These are phyloP conservation scores for Alternaria novae-zelandiae DNA, from an alignment of 2,329 filamentous ascomycete genomes.

Conservation along the genomic window DNA sequence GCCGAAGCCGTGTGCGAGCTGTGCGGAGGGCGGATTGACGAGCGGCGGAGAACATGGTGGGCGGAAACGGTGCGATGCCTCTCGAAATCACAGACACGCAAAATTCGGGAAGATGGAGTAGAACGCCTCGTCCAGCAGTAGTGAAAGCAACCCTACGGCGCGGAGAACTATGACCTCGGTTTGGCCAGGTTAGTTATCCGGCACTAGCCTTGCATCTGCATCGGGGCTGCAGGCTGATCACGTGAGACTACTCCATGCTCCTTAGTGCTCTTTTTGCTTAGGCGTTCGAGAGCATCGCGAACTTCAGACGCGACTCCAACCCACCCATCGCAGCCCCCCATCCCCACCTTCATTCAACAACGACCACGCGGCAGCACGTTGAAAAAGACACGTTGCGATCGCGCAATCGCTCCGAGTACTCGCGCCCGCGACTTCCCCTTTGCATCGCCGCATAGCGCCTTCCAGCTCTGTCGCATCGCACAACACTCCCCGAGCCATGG, in stretches of 20 bases:
- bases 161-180: slow-evolving; percentile 37
- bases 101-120: not conserved
- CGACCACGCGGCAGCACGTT: slow-evolving; percentile 14
- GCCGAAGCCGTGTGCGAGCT: slow-evolving; percentile 54
- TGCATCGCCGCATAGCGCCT: slow-evolving; percentile 17
- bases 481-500: slow-evolving; percentile 34
- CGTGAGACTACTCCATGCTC: slow-evolving; percentile 22
- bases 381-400: slow-evolving; percentile 4
- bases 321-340: slow-evolving; percentile 35
- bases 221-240: slow-evolving; percentile 9
- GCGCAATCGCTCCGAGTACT: slow-evolving; percentile 8
- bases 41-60: slow-evolving; percentile 46
- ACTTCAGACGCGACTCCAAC: slow-evolving; percentile 37
- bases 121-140: not conserved
- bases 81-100: not conserved
- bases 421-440: slow-evolving; percentile 22
- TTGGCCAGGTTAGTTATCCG: slow-evolving; percentile 27
- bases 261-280: slow-evolving; percentile 22
- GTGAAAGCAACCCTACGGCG: slow-evolving; percentile 5
- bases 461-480: slow-evolving; percentile 30
- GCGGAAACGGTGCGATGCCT: slow-evolving; percentile 1
- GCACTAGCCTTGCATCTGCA: slow-evolving; percentile 19
- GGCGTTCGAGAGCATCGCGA: slow-evolving; percentile 37
- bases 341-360: slow-evolving; percentile 34
- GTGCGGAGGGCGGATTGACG: slow-evolving; percentile 46